Evolutionary conservation across 768 basidiomycete species (phyloP).

Genomic region (Lactarius deliciosus): DNA sequence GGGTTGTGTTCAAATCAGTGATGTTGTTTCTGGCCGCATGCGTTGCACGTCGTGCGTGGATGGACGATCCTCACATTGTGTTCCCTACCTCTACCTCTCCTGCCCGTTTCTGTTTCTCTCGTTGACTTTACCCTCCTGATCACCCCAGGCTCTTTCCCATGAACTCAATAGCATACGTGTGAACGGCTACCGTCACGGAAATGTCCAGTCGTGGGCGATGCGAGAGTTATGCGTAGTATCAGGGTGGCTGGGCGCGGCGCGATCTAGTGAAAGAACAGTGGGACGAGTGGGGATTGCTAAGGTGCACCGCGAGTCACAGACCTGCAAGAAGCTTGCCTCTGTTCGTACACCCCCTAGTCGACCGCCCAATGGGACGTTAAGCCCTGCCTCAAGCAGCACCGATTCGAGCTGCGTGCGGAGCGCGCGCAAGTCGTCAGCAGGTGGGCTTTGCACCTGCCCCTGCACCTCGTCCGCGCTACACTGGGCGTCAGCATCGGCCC

Average conservation of each 20-base stretch:
- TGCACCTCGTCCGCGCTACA: neutral
- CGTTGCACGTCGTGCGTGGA: too few species aligned
- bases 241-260: neutral
- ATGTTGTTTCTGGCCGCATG: too few species aligned
- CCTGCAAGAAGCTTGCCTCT: neutral
- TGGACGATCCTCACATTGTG: too few species aligned
- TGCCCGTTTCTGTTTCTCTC: too few species aligned
- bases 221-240: neutral
- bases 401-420: conserved; percentile 15
- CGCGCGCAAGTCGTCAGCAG: conserved; percentile 11
- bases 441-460: neutral
- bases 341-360: neutral
- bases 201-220: neutral
- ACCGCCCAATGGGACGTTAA: conserved; percentile 7
- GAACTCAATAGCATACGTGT: too few species aligned
- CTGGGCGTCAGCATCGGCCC: neutral
- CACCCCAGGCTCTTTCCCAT: too few species aligned
- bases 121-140: too few species aligned
- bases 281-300: neutral
- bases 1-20: too few species aligned
- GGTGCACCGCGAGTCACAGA: neutral
- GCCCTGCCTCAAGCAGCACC: conserved; percentile 7
- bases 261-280: neutral
- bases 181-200: too few species aligned
- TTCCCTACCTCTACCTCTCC: too few species aligned